Evolutionary conservation across 257 asterid species (phyloP), one percentile per base, ranked within the genome.

Genomic region (Salvia hispanica): DNA sequence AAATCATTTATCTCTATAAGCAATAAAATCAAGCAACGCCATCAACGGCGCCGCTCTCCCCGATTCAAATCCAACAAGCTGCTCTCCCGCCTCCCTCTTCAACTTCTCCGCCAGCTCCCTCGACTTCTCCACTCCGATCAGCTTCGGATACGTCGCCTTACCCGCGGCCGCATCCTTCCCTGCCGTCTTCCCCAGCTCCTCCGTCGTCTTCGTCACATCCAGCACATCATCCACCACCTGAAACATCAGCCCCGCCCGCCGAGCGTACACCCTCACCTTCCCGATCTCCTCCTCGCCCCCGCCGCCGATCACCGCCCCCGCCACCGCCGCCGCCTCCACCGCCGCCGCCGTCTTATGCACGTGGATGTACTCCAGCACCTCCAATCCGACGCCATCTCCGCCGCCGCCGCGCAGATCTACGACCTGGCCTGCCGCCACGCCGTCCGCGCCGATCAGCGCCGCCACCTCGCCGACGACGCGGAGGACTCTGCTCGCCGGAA

Each of bases 11-110:
- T 58, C 4, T 39, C 50, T 15, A 5, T 59, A 8, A 37, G 64
- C 64, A 37, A 59, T 59, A 37, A 59, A 59, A 16, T 59, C 34
- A 14, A 59, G 64, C 64, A 59, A n/a, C 1, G 64, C 64, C 9
- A 58, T 4, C 4, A 37, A 37, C 4, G 64, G 64, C 48, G 64
- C 64, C 64, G 64, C 34, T 34, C 33, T 37, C 0, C 31, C 48
- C 31, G 46, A 3, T 7, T 58, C 64, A 39, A 58, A 58, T 58
- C 48, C 64, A 37, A 37, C 8, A 13, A 58, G 64, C 46, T 58
- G 48, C 33, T 36, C 48, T 8, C 14, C 13, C 7, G 64, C 64
- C 15, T 58, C 64, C 48, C 42, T 37, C 64, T 58, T 58, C 64
- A 58, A 37, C 47, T 37, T 6, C 64, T 58, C 64, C 10, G 64